A percentile compares a stretch with the other conserved stretches of the same genome.
Conservation (phyloP, 139 green algal species). For the Picochlorum costavermella region DNA sequence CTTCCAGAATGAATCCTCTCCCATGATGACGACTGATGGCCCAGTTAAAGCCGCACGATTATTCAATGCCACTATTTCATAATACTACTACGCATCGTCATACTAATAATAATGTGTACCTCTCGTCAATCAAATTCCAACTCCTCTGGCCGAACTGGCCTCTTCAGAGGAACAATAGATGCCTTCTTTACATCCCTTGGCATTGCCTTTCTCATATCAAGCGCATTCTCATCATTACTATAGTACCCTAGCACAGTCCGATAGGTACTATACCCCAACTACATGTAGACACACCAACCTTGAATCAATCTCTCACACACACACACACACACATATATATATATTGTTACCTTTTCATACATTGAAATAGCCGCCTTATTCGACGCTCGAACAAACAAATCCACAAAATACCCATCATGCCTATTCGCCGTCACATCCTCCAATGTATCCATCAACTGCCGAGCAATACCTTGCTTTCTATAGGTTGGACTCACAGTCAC, state of each 20-base stretch:
- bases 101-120: background rate
- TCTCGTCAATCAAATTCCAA: constrained; percentile 69
- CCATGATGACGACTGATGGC: constrained; percentile 57
- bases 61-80: constrained; percentile 48
- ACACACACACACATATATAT: background rate
- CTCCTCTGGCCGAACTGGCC: constrained; percentile 65
- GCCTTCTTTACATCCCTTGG: constrained; percentile 66
- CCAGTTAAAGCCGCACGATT: constrained; percentile 42
- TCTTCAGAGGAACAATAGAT: constrained; percentile 64
- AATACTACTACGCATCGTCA: constrained; percentile 2
- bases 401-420: constrained; percentile 92
- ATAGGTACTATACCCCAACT: constrained; percentile 91
- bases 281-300: background rate
- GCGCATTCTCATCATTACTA: constrained; percentile 85
- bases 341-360: constrained; percentile 54
- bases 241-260: constrained; percentile 85
- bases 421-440: constrained; percentile 74
- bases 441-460: constrained; percentile 85
- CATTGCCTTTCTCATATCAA: constrained; percentile 86
- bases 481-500: constrained; percentile 88
- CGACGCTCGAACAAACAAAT: constrained; percentile 93
- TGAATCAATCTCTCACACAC: background rate
- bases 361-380: constrained; percentile 89
- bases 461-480: constrained; percentile 68
- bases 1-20: constrained; percentile 34